Base-by-base conservation (phyloP, 2,329 filamentous ascomycete genomes). In the Bipolaris cookei region DNA sequence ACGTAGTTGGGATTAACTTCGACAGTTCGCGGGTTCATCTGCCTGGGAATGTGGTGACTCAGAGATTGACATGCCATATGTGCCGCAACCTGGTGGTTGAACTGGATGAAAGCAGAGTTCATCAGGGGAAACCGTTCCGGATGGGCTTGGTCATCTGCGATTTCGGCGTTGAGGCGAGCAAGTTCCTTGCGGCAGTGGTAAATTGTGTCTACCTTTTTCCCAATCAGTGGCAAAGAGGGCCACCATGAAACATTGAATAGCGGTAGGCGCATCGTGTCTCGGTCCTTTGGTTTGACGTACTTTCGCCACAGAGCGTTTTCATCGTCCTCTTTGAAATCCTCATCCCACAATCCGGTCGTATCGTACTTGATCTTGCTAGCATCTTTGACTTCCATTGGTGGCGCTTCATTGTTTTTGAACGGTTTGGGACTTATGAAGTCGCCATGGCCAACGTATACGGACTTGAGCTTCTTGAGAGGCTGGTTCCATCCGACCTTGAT, bases 31-130 rank as follows among this genome's bases (percentile, higher is more conserved):
- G 95, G 95, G 1, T 91, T 85, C 95, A 99, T 99, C 43, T 96
- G 90, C 67, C 91, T 91, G 1, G 95, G 95, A 1, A 97, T 77
- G 69, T 99, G 95, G 73, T 98, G 92, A 37, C 90, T 92, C 43
- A 96, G 84, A 45, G 91, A 88, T 74, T 99, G 95, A 73, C 92
- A 97, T 56, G 94, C 95, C 95, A 99, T 98, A 70, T 99, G 95
- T 0, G 95, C 95, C 5, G 94, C 93, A 1, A 97, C 91, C 74
- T 99, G 95, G 71, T 97, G 90, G 71, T 99, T 97, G 83, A 99
- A 99, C 73, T 99, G 95, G 59, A 99, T 92, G 67, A 99, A 99
- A 0, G 95, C 95, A 0, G 94, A 97, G 69, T 91, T 97, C 92
- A 97, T 96, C 44, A 93, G 79, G 0, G 94, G 93, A 61, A 92